Evolutionary conservation across 768 basidiomycete species (phyloP).

Genomic region (Trametes cubensis): DNA sequence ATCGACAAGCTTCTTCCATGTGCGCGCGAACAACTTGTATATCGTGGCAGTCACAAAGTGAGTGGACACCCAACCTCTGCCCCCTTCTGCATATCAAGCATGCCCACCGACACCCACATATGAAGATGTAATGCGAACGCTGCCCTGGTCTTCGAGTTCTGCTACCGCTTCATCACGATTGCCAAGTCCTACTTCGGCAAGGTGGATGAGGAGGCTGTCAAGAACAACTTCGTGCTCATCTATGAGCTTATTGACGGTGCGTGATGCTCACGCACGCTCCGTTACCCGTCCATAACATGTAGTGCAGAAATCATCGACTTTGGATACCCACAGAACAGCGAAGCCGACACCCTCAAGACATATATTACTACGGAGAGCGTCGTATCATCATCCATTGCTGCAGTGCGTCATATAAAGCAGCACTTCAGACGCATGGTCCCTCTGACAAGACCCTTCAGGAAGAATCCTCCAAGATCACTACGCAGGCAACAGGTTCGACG

Average conservation of each 20-base stretch:
- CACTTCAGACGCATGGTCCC: background rate
- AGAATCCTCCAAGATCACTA: constrained; percentile 95
- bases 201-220: constrained; percentile 95
- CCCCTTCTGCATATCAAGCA: too few relatives aligned
- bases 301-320: constrained; percentile 92
- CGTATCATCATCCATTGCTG: constrained; percentile 80
- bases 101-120: too few relatives aligned
- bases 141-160: constrained; percentile 96
- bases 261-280: constrained; percentile 24
- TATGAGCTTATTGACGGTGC: constrained; percentile 97
- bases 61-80: constrained; percentile 29
- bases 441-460: constrained; percentile 55
- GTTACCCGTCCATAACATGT: background rate
- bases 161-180: constrained; percentile 94
- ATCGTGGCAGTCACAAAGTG: constrained; percentile 96
- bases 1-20: constrained; percentile 99
- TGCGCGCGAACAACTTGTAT: constrained; percentile 93
- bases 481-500: constrained; percentile 94
- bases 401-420: constrained; percentile 50
- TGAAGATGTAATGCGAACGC: constrained; percentile 93
- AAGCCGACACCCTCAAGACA: constrained; percentile 94
- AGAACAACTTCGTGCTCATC: constrained; percentile 98
- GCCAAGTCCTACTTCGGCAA: constrained; percentile 97
- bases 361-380: constrained; percentile 99
- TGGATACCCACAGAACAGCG: constrained; percentile 98